A percentile compares a stretch with the other conserved stretches of the same genome.
These are phyloP conservation scores for Yamadazyma aaseri DNA, from an alignment of 1,139 yeast genomes.

Conservation along the genomic window DNA sequence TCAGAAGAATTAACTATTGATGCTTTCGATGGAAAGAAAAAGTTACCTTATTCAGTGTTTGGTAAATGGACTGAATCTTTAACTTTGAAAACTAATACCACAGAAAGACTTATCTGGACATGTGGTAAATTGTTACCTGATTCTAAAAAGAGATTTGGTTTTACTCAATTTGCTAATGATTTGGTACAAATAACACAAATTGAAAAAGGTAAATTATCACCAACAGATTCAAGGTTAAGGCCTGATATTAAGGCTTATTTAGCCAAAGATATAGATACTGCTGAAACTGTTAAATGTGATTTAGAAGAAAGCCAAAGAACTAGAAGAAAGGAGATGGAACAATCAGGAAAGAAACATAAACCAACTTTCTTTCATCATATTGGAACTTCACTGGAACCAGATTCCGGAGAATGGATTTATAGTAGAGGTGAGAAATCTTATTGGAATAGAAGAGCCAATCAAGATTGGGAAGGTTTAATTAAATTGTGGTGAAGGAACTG, in stretches of 20 bases:
- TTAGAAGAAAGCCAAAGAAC: slow-evolving; percentile 81
- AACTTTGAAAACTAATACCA: slow-evolving; percentile 38
- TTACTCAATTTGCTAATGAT: slow-evolving; percentile 77
- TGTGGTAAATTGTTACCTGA: slow-evolving; percentile 64
- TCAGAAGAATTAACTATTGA: slow-evolving; percentile 72
- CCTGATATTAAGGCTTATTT: slow-evolving; percentile 83
- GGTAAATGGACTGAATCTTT: slow-evolving; percentile 82
- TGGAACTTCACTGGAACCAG: slow-evolving; percentile 29
- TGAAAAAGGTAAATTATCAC: slow-evolving; percentile 65
- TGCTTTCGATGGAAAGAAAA: slow-evolving; percentile 43
- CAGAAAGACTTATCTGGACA: slow-evolving; percentile 59
- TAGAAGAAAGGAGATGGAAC: slow-evolving; percentile 63
- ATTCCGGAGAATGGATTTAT: slow-evolving; percentile 57
- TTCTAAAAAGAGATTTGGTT: slow-evolving; percentile 71
- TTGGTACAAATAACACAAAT: slow-evolving; percentile 74
- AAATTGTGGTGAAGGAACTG: slow-evolving; percentile 51
- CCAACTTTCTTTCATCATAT: slow-evolving; percentile 67
- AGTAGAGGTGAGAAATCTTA: slow-evolving; percentile 65
- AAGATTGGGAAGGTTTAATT: slow-evolving; percentile 57
- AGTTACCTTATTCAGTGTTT: slow-evolving; percentile 42
- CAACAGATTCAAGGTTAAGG: slow-evolving; percentile 85
- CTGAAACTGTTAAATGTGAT: slow-evolving; percentile 64
- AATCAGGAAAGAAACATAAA: slow-evolving; percentile 38
- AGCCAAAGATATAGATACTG: slow-evolving; percentile 61
- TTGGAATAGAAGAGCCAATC: slow-evolving; percentile 71